phyloP scores from a whole-genome alignment of 129 eudicot species.

The Sambucus nigra region DNA sequence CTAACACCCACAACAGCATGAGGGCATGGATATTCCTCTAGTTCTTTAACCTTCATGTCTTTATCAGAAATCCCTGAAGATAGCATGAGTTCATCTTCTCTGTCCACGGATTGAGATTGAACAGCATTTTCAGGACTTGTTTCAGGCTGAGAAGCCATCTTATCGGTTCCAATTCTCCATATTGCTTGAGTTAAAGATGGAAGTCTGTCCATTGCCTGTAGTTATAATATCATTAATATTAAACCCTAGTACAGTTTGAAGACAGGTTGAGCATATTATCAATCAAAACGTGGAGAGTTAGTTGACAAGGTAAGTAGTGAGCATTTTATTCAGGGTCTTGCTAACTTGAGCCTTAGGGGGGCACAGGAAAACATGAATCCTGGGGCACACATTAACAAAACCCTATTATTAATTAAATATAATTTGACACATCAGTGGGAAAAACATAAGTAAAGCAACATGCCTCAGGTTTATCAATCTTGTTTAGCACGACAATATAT shows the following conservation, averaged over 20 bases:
- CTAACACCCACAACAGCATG: slow-evolving; percentile 86
- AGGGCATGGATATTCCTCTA: slow-evolving; percentile 83
- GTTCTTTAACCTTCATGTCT: slow-evolving; percentile 53
- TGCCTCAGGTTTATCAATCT: slow-evolving; percentile 83
- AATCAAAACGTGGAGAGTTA: not conserved
- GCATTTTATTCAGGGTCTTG: not conserved
- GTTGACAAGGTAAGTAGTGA: not conserved
- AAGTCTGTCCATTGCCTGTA: slow-evolving; percentile 65
- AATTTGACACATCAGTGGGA: not conserved
- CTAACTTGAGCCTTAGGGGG: no score
- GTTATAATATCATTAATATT: slow-evolving; percentile 8
- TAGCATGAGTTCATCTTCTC: slow-evolving; percentile 11
- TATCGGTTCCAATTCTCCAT: slow-evolving; percentile 48
- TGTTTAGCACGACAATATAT: slow-evolving; percentile 75
- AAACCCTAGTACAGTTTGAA: not conserved
- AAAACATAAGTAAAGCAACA: not conserved
- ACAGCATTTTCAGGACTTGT: slow-evolving; percentile 14
- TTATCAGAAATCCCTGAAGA: slow-evolving; percentile 16
- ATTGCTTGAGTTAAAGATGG: slow-evolving; percentile 58
- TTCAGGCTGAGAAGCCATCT: slow-evolving; percentile 5
- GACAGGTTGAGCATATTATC: not conserved
- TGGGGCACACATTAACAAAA: no score
- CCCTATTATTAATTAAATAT: no score
- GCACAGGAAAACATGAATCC: no score
- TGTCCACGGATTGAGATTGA: slow-evolving; percentile 18